A percentile compares a stretch with the other conserved stretches of the same genome.
Evolutionary conservation across 192 early-diverging fungal genomes (phyloP).

Genomic region (Coemansia sp.): DNA sequence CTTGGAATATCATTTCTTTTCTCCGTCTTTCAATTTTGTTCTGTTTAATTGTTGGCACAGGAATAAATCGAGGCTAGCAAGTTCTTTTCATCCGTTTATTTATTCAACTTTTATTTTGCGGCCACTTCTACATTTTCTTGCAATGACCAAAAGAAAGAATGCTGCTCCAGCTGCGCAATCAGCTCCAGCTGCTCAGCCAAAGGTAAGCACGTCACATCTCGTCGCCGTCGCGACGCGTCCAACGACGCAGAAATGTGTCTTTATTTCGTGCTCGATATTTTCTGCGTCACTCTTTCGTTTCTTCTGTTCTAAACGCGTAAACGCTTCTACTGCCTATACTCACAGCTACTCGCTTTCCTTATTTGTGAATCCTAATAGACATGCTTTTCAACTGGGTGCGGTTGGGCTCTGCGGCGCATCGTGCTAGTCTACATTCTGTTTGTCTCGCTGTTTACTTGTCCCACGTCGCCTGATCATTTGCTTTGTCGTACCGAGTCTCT

Average conservation of each 20-base stretch:
- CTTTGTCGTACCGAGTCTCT: conserved; percentile 22
- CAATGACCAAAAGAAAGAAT: conserved; percentile 3
- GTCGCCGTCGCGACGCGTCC: no score
- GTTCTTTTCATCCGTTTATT: not conserved
- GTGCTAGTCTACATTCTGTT: conserved; percentile 27
- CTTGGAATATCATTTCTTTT: not conserved
- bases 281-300: not conserved
- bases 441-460: conserved; percentile 36
- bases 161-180: not conserved
- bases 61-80: not conserved
- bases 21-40: not conserved
- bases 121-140: not conserved
- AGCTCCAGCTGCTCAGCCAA: not conserved
- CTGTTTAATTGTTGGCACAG: not conserved
- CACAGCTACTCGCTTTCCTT: no score
- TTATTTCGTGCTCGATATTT: not conserved
- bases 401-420: conserved; percentile 18
- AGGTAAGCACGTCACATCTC: conserved; percentile 5
- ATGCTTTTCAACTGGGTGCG: conserved; percentile 7
- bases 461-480: conserved; percentile 17
- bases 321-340: no score
- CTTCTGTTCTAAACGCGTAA: no score
- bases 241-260: not conserved
- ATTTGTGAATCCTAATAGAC: no score
- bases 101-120: not conserved